Base-by-base conservation (phyloP, 1,284 basidiomycete genomes). In the Cutaneotrichosporon sp. region DNA sequence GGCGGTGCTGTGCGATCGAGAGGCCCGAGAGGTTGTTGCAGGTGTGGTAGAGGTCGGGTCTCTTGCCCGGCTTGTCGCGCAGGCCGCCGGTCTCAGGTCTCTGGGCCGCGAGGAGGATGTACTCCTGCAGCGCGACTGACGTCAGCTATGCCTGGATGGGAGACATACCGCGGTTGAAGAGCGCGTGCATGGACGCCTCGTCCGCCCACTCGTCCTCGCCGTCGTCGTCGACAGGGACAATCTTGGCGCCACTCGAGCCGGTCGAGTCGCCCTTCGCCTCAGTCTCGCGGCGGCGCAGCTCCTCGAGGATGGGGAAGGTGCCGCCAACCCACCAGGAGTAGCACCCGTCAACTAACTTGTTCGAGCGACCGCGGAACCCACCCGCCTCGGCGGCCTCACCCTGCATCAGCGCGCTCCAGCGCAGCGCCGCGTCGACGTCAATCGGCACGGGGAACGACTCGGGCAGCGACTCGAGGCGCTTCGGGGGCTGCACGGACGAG, bases 281-380 rank as follows among this genome's bases (percentile, higher is more conserved):
- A 34, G 20, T 62, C 13, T 79, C 72, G n/a, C 72, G 51, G 72
- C 66, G 69, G 34, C 89, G 78, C 13, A 89, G 69, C 22, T 80
- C 87, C 58, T 90, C 89, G 0, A 97, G 80, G 11, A 97, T 81
- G 0, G 86, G 84, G 74, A 97, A 91, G n/a, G 89, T 85, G 0
- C 95, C 95, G 2, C 91, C 95, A 27, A 95, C 91, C 90, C 94
- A 99, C 97, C 97, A 99, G 33, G 91, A 89, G 78, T 99, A 99
- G 80, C 97, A 99, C 3, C 95, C 97, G 73, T 99, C 97, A 0
- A 99, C 95, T 14, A 99, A 85, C 80, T 99, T 99, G 79, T 99
- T 99, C 62, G 92, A 92, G 47, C 97, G 83, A 0, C 97, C 97
- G 51, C 86, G 86, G 80, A 99, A 98, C 0, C 95, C 97, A 3